Evolutionary conservation across 2,329 filamentous ascomycete species (phyloP).

Genomic region (Hansfordia pulvinata): DNA sequence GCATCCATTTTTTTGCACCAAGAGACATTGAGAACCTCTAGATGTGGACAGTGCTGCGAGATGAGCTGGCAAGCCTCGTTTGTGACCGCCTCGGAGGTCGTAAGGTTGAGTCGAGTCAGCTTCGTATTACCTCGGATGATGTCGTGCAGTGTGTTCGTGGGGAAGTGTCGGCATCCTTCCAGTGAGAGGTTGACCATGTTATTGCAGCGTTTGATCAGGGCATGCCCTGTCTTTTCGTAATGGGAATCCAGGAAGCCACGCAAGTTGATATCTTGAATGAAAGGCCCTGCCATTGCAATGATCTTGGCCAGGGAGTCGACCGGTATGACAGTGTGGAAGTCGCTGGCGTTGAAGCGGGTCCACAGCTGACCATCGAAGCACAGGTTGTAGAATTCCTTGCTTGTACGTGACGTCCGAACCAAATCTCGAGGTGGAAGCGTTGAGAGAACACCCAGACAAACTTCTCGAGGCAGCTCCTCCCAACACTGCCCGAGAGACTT

Average conservation of each 20-base stretch:
- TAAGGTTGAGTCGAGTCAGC: constrained; percentile 75
- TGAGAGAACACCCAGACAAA: constrained; percentile 64
- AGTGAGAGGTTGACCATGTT: constrained; percentile 82
- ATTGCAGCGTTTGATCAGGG: constrained; percentile 68
- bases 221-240: constrained; percentile 61
- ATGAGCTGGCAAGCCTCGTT: constrained; percentile 83
- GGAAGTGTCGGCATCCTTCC: constrained; percentile 80
- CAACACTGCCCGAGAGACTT: constrained; percentile 52
- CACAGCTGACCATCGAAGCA: constrained; percentile 95
- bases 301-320: constrained; percentile 74
- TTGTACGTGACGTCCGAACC: constrained; percentile 63
- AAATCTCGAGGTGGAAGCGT: constrained; percentile 72
- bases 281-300: constrained; percentile 73
- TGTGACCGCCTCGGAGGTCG: constrained; percentile 64
- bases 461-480: constrained; percentile 68
- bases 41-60: constrained; percentile 61
- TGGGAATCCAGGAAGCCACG: constrained; percentile 83
- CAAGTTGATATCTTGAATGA: constrained; percentile 81
- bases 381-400: constrained; percentile 62
- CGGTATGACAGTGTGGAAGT: constrained; percentile 80
- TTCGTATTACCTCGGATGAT: constrained; percentile 61
- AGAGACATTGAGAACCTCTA: constrained; percentile 81
- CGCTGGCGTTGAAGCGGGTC: constrained; percentile 69
- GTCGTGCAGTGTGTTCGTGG: constrained; percentile 62
- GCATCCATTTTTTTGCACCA: constrained; percentile 86